Conservation (phyloP, 2,329 filamentous ascomycete genomes). For the Pseudogymnoascus verrucosus region DNA sequence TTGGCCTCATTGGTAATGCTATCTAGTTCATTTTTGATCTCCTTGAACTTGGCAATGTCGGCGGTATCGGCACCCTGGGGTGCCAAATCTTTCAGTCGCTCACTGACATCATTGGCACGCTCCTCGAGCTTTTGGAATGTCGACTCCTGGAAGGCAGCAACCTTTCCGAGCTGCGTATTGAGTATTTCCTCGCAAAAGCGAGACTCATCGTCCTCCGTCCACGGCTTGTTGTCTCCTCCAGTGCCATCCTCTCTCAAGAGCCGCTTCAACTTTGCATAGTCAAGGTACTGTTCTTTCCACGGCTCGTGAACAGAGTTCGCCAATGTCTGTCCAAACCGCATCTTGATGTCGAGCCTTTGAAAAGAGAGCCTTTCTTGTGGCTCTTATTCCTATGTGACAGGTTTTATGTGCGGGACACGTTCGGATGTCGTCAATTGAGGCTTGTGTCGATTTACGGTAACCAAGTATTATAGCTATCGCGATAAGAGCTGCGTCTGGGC, state of each 20-base stretch:
- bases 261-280: conserved; percentile 87
- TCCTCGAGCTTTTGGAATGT: conserved; percentile 54
- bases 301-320: conserved; percentile 70
- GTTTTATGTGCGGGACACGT: neutral
- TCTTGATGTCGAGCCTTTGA: conserved; percentile 33
- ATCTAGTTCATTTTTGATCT: conserved; percentile 75
- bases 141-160: conserved; percentile 77
- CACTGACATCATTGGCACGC: conserved; percentile 47
- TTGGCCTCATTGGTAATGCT: conserved; percentile 82
- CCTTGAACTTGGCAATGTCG: conserved; percentile 50
- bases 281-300: conserved; percentile 92
- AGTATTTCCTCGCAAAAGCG: conserved; percentile 91
- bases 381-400: neutral
- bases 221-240: conserved; percentile 51
- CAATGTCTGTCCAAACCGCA: conserved; percentile 92
- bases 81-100: conserved; percentile 73
- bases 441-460: neutral
- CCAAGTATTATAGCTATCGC: neutral
- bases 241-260: conserved; percentile 69
- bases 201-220: conserved; percentile 93
- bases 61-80: conserved; percentile 44
- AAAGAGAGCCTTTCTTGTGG: neutral
- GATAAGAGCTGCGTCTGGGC: neutral
- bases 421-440: neutral
- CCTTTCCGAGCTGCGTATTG: conserved; percentile 91